phyloP scores from a whole-genome alignment of 2,329 filamentous ascomycete species.

The Colletotrichum sp. region DNA sequence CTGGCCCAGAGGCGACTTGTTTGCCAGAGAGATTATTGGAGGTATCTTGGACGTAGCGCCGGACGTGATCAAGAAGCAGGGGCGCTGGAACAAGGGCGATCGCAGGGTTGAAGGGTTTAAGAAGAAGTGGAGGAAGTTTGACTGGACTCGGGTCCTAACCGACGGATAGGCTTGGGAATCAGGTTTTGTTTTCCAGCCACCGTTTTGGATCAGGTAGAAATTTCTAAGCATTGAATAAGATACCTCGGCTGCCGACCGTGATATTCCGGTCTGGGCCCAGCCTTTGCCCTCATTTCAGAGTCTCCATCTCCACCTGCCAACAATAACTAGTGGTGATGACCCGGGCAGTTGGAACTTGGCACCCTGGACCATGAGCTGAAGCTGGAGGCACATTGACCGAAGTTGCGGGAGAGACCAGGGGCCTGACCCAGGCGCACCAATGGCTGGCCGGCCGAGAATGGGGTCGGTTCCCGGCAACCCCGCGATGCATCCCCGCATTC shows the following conservation, averaged over 20 bases:
- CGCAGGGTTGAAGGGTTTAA: constrained; percentile 77
- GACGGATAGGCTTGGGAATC: constrained; percentile 30
- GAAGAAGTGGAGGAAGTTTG: constrained; percentile 89
- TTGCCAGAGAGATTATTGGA: constrained; percentile 89
- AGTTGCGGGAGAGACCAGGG: constrained; percentile 11
- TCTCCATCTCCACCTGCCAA: neutral
- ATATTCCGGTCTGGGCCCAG: neutral
- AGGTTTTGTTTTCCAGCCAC: neutral
- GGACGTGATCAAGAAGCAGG: constrained; percentile 88
- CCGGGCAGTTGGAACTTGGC: neutral
- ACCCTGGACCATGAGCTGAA: neutral
- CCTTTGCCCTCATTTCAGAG: neutral
- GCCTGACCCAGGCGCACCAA: constrained; percentile 17
- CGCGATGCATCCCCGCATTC: constrained; percentile 9
- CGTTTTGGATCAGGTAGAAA: neutral
- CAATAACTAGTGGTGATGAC: neutral
- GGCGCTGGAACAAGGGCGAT: constrained; percentile 77
- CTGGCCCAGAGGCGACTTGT: constrained; percentile 92
- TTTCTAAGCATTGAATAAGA: neutral
- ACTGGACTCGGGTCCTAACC: constrained; percentile 74
- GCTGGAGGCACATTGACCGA: constrained; percentile 10
- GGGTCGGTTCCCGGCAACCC: constrained; percentile 10
- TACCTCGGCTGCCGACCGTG: neutral
- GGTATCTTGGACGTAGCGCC: constrained; percentile 88
- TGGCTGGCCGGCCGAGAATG: neutral